A percentile compares a stretch with the other conserved stretches of the same genome.
These are phyloP conservation scores for Jimgerdemannia lactiflua DNA, from an alignment of 192 early-diverging fungal genomes.

Conservation along the genomic window DNA sequence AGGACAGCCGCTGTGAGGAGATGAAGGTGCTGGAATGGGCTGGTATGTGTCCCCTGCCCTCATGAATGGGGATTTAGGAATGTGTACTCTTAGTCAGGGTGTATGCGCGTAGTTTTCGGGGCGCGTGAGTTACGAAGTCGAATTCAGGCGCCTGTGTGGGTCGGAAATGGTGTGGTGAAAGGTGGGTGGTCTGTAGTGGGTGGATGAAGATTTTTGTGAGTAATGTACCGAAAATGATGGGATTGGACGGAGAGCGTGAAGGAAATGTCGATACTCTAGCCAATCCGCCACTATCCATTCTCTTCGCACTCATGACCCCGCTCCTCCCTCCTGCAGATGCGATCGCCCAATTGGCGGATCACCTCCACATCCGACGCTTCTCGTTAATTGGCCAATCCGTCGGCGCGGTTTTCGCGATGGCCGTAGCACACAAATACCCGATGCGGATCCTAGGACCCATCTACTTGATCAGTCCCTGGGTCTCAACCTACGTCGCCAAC, in stretches of 20 bases:
- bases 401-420: constrained; percentile 38
- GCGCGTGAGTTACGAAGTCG: no score
- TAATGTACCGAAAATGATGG: no score
- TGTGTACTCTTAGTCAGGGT: background rate
- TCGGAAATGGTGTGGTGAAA: no score
- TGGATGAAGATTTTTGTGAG: no score
- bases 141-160: no score
- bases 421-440: constrained; percentile 21
- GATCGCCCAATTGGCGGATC: constrained; percentile 27
- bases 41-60: constrained; percentile 9
- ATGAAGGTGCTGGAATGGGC: constrained; percentile 35
- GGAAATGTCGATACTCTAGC: no score
- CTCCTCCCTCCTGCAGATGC: constrained; percentile 13
- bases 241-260: no score
- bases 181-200: no score
- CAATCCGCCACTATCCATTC: no score
- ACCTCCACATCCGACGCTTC: constrained; percentile 16
- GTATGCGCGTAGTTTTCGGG: background rate
- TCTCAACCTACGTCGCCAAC: constrained; percentile 31
- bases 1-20: constrained; percentile 25
- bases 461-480: constrained; percentile 33
- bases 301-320: no score
- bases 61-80: background rate
- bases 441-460: constrained; percentile 25
- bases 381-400: constrained; percentile 36